Conservation (phyloP, 129 eudicot species). For the Cynara cardunculus region DNA sequence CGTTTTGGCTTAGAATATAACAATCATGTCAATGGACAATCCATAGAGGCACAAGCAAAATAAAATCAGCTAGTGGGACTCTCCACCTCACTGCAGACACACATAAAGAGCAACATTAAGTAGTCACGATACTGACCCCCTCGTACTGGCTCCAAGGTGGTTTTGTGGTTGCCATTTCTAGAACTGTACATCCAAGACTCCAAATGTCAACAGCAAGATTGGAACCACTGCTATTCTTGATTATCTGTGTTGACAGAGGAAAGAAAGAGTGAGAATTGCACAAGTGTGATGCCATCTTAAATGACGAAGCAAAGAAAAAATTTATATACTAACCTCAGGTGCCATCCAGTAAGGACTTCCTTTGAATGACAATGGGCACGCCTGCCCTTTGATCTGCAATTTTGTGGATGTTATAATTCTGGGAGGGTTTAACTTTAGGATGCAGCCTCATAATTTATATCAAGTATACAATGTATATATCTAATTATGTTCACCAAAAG, state of each 20-base stretch:
- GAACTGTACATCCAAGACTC: slow-evolving; percentile 98
- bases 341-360: slow-evolving; percentile 99
- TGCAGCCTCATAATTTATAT: slow-evolving; percentile 9
- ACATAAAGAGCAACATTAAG: not conserved
- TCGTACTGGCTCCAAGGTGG: slow-evolving; percentile 99
- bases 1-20: not conserved
- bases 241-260: slow-evolving; percentile 46
- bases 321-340: slow-evolving; percentile 66
- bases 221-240: slow-evolving; percentile 69
- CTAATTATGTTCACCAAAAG: not conserved
- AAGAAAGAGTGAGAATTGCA: not conserved
- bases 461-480: not conserved
- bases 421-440: not conserved
- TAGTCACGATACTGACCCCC: slow-evolving; percentile 64
- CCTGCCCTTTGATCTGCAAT: slow-evolving; percentile 78
- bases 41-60: not conserved
- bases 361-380: slow-evolving; percentile 81
- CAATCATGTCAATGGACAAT: not conserved
- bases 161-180: slow-evolving; percentile 97
- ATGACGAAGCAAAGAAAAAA: not conserved
- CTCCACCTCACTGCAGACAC: not conserved
- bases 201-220: slow-evolving; percentile 95
- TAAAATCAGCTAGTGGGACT: not conserved
- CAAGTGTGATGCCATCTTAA: not conserved
- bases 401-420: not conserved